These are phyloP conservation scores for Aotearoamyces nothofagi DNA, from an alignment of 2,329 filamentous ascomycete genomes.

Conservation along the genomic window DNA sequence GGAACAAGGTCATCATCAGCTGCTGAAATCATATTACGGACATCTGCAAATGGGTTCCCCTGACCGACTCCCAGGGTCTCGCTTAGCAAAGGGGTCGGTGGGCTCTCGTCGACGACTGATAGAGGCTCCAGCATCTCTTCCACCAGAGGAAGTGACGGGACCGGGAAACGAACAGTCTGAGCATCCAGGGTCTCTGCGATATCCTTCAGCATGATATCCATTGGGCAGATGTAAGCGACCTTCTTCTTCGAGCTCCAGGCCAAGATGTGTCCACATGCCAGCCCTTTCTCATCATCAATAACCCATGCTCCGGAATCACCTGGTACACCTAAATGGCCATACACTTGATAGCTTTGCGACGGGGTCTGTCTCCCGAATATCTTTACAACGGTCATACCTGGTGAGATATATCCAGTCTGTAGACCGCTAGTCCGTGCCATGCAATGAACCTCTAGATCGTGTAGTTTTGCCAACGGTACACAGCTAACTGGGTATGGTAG, in stretches of 20 bases:
- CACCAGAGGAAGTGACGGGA: conserved; percentile 13
- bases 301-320: conserved; percentile 93
- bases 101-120: neutral
- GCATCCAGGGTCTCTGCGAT: conserved; percentile 69
- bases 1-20: neutral
- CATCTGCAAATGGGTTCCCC: neutral
- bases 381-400: conserved; percentile 69
- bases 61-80: neutral
- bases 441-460: conserved; percentile 70
- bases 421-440: conserved; percentile 77
- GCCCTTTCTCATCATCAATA: conserved; percentile 62
- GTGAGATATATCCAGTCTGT: conserved; percentile 63
- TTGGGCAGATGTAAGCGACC: conserved; percentile 85
- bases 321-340: conserved; percentile 48
- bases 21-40: neutral
- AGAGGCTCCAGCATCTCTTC: neutral
- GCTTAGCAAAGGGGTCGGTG: neutral
- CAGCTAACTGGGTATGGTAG: conserved; percentile 37
- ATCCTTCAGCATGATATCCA: conserved; percentile 79
- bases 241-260: conserved; percentile 72
- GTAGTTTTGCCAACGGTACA: conserved; percentile 44
- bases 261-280: conserved; percentile 78
- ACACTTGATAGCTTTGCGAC: conserved; percentile 52
- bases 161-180: conserved; percentile 53
- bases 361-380: conserved; percentile 73